These are phyloP conservation scores for Penicillium frequentans DNA, from an alignment of 2,329 filamentous ascomycete species.

Conservation along the genomic window DNA sequence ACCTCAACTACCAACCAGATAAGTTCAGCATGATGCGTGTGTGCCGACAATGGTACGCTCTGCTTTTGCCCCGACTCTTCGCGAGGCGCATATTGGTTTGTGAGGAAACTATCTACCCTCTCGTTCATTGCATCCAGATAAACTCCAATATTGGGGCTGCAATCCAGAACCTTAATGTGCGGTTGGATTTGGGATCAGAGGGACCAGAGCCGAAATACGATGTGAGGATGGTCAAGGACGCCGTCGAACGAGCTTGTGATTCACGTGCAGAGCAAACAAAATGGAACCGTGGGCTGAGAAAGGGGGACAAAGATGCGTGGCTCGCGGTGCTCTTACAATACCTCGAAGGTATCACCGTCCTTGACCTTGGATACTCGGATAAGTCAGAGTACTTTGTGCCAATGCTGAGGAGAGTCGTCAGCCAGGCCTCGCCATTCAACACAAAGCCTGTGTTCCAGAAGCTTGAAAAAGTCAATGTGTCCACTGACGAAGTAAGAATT, in stretches of 20 bases:
- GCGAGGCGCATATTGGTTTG: not conserved
- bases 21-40: not conserved
- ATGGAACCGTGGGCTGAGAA: not conserved
- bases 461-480: no score
- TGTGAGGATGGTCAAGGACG: not conserved
- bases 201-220: not conserved
- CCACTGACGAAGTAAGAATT: no score
- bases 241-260: not conserved
- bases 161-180: not conserved
- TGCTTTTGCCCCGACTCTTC: conserved; percentile 1
- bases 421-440: not conserved
- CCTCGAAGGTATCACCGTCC: not conserved
- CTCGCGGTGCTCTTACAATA: not conserved
- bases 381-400: not conserved
- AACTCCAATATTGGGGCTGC: not conserved
- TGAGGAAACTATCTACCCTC: no score
- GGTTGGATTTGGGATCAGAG: no score
- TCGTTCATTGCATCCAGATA: not conserved
- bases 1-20: not conserved
- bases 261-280: not conserved
- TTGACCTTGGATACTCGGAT: not conserved
- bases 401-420: not conserved
- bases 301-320: conserved; percentile 3
- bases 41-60: conserved; percentile 2
- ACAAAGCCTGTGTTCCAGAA: not conserved